These are phyloP conservation scores for Raphanus hybrid DNA, from an alignment of 441 rosid species.

Conservation along the genomic window DNA sequence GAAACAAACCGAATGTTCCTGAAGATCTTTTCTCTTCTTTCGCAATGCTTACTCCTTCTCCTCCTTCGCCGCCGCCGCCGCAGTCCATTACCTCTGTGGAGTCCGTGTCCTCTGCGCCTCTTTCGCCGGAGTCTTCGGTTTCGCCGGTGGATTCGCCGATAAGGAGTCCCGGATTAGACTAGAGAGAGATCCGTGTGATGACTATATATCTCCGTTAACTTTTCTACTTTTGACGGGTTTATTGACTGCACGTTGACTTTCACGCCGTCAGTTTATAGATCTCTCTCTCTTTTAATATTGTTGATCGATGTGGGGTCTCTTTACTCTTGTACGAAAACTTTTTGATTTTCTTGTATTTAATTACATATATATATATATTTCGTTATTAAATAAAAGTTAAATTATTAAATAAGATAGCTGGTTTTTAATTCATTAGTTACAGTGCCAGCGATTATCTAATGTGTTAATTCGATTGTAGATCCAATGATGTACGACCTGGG, in stretches of 20 bases:
- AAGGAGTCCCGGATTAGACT: constrained; percentile 39
- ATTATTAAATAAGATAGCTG: background rate
- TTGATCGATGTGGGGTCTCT: constrained; percentile 24
- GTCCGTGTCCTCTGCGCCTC: constrained; percentile 35
- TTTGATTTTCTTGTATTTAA: constrained; percentile 17
- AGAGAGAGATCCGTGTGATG: constrained; percentile 34
- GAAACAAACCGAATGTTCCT: constrained; percentile 55
- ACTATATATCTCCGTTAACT: constrained; percentile 36
- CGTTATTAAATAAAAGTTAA: background rate
- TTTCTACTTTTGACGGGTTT: constrained; percentile 29
- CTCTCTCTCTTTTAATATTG: constrained; percentile 9
- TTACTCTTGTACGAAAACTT: constrained; percentile 1
- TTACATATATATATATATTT: background rate
- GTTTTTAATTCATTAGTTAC: background rate
- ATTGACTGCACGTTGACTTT: constrained; percentile 43
- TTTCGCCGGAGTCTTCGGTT: background rate
- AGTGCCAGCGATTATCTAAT: background rate
- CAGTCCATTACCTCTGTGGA: background rate
- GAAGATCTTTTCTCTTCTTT: constrained; percentile 38
- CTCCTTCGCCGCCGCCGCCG: constrained; percentile 23
- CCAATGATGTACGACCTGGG: background rate
- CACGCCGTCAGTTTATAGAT: constrained; percentile 42
- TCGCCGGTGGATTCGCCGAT: constrained; percentile 29
- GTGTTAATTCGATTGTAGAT: background rate
- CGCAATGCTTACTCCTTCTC: constrained; percentile 33